A percentile compares a stretch with the other conserved stretches of the same genome.
phyloP scores from a whole-genome alignment of 352 stramenopile species.

The Globisporangium acanthophoron region DNA sequence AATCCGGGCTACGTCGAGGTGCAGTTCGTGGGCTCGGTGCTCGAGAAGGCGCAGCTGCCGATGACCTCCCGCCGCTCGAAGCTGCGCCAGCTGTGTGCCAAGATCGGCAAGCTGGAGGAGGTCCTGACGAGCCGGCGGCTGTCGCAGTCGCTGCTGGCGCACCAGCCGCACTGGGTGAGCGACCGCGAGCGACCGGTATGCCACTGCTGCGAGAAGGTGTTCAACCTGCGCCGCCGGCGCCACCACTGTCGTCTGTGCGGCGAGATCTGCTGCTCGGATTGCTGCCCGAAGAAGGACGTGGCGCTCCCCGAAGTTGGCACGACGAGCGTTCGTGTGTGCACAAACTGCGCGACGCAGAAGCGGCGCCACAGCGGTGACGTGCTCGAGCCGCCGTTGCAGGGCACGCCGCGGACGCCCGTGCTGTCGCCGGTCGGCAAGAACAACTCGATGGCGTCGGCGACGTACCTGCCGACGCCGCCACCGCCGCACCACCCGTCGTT shows the following conservation, averaged over 20 bases:
- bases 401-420: conserved; percentile 16
- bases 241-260: conserved; percentile 77
- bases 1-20: conserved; percentile 57
- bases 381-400: conserved; percentile 8
- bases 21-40: conserved; percentile 67
- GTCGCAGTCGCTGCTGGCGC: conserved; percentile 58
- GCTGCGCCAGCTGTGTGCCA: conserved; percentile 41
- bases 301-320: conserved; percentile 51
- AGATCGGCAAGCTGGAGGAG: conserved; percentile 61
- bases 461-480: conserved; percentile 9
- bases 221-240: conserved; percentile 60
- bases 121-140: conserved; percentile 64
- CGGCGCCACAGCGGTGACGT: conserved; percentile 46
- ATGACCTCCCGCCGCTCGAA: conserved; percentile 48
- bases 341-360: conserved; percentile 42
- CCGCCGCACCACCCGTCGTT: conserved; percentile 7
- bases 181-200: conserved; percentile 56
- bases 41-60: conserved; percentile 66
- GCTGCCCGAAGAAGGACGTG: conserved; percentile 78
- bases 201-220: conserved; percentile 58
- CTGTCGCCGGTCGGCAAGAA: conserved; percentile 13
- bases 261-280: conserved; percentile 73
- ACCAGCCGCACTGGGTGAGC: conserved; percentile 63
- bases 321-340: conserved; percentile 68
- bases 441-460: neutral